These are phyloP conservation scores for Furcasterigmium sp. DNA, from an alignment of 2,329 filamentous ascomycete genomes.

Conservation along the genomic window DNA sequence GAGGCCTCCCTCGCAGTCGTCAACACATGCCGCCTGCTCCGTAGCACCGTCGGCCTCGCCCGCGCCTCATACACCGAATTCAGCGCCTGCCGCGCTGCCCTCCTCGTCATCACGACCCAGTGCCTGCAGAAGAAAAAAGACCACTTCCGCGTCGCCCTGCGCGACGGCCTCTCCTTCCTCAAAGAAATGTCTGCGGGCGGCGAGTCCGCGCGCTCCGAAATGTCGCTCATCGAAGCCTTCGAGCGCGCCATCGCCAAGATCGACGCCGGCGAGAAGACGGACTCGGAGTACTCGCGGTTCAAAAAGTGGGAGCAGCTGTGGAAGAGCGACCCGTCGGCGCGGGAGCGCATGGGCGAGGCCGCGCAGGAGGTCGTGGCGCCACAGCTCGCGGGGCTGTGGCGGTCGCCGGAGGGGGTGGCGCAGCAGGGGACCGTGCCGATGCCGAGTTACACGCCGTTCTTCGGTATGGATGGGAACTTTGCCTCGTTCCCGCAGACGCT, in stretches of 20 bases:
- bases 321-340: conserved; percentile 26
- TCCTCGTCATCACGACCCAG: conserved; percentile 40
- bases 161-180: conserved; percentile 43
- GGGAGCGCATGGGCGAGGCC: conserved; percentile 9
- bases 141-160: conserved; percentile 35
- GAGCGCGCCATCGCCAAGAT: conserved; percentile 34
- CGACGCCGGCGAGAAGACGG: conserved; percentile 30
- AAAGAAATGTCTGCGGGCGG: conserved; percentile 48
- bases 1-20: conserved; percentile 46
- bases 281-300: conserved; percentile 41
- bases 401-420: conserved; percentile 1
- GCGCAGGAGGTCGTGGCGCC: conserved; percentile 16
- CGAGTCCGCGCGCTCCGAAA: conserved; percentile 45
- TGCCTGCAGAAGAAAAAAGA: conserved; percentile 31
- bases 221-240: conserved; percentile 45
- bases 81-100: conserved; percentile 47
- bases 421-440: conserved; percentile 16
- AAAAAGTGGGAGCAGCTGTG: conserved; percentile 32
- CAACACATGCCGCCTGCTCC: conserved; percentile 43
- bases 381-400: conserved; percentile 13
- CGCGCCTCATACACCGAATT: conserved; percentile 52
- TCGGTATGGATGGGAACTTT: conserved; percentile 29
- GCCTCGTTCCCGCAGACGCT: conserved; percentile 31
- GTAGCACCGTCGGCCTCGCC: conserved; percentile 44
- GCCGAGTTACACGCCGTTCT: conserved; percentile 24